These are phyloP conservation scores for Starmerella apis DNA, from an alignment of 805 yeast species.

Conservation along the genomic window DNA sequence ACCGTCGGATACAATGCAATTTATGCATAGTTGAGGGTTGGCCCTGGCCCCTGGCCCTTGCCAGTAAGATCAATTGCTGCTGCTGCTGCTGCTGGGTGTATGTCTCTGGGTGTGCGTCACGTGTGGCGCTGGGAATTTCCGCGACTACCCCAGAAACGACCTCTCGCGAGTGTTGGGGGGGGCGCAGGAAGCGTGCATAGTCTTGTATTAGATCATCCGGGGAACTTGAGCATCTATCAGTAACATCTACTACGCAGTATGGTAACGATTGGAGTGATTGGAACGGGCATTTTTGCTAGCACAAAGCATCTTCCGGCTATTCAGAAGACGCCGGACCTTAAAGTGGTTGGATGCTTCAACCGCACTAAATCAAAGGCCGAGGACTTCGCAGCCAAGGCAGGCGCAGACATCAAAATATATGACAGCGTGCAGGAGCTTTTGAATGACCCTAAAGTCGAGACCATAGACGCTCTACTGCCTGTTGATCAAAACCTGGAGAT, in stretches of 20 bases:
- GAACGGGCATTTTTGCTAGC: constrained; percentile 59
- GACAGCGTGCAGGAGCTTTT: constrained; percentile 56
- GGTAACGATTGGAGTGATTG: constrained; percentile 23
- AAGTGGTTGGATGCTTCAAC: constrained; percentile 64
- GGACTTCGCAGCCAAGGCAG: constrained; percentile 47
- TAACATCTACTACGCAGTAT: background rate
- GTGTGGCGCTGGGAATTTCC: background rate
- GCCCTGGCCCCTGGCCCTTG: background rate
- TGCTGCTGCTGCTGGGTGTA: too few species aligned
- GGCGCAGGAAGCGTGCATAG: too few species aligned
- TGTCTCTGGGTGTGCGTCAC: background rate
- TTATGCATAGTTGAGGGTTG: too few species aligned
- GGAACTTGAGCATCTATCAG: background rate
- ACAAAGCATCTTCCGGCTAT: constrained; percentile 70
- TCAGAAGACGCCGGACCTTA: constrained; percentile 40
- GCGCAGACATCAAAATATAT: constrained; percentile 43
- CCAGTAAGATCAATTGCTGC: background rate
- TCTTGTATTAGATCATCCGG: background rate
- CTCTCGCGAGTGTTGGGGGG: background rate
- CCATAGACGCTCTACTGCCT: constrained; percentile 82
- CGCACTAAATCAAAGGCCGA: constrained; percentile 79
- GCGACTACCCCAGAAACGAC: background rate
- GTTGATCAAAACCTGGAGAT: constrained; percentile 65
- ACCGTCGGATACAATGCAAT: background rate
- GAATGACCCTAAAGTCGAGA: constrained; percentile 55